Conservation (phyloP, 2,329 filamentous ascomycete species). For the Aspergillus uvarum region DNA sequence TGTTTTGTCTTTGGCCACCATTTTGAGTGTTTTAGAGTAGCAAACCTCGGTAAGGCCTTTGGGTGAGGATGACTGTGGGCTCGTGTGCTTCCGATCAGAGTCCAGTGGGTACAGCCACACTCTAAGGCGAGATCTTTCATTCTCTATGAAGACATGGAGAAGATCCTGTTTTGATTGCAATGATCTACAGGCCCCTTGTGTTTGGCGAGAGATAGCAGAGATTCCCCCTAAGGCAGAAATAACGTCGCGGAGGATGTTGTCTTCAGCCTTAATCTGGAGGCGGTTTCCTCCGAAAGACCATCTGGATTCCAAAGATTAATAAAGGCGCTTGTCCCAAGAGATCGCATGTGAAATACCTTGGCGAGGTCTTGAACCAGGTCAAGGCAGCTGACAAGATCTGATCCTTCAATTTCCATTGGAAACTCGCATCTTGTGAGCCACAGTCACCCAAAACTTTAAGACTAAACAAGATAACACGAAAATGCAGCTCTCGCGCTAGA, state of each 20-base stretch:
- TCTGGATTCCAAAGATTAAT: slow-evolving; percentile 34
- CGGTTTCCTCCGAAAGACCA: slow-evolving; percentile 97
- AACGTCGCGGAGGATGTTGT: slow-evolving; percentile 76
- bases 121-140: slow-evolving; percentile 76
- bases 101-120: slow-evolving; percentile 88
- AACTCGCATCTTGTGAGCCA: slow-evolving; percentile 61
- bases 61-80: slow-evolving; percentile 45
- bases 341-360: slow-evolving; percentile 50
- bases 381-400: slow-evolving; percentile 82
- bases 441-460: slow-evolving; percentile 73
- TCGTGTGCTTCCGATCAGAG: slow-evolving; percentile 57
- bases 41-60: slow-evolving; percentile 44
- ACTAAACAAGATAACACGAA: slow-evolving; percentile 82
- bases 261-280: slow-evolving; percentile 89
- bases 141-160: slow-evolving; percentile 75
- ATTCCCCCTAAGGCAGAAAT: slow-evolving; percentile 64
- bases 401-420: slow-evolving; percentile 83
- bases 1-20: neutral
- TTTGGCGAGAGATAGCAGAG: slow-evolving; percentile 55
- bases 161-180: slow-evolving; percentile 79
- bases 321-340: neutral
- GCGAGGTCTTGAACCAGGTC: slow-evolving; percentile 80
- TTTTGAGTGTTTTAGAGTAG: neutral
- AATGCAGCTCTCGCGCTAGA: slow-evolving; percentile 85
- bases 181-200: slow-evolving; percentile 59